Evolutionary conservation across 441 rosid species (phyloP).

Genomic region (Pelargonium fulgidum): DNA sequence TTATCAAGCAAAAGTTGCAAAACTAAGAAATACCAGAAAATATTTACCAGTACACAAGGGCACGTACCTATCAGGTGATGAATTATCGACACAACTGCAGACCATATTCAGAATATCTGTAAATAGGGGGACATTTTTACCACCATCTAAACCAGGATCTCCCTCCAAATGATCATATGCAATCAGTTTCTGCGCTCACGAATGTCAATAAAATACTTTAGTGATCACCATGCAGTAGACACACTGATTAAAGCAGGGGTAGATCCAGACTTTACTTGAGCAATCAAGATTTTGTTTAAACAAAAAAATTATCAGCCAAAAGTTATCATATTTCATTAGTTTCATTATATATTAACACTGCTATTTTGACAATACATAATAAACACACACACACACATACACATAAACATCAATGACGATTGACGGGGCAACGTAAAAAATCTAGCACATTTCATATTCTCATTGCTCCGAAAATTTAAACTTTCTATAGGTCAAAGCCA

Average conservation of each 20-base stretch:
- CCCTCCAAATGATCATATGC: conserved; percentile 99
- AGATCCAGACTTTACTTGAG: neutral
- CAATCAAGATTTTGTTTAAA: neutral
- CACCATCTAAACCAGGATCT: conserved; percentile 94
- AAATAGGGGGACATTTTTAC: conserved; percentile 72
- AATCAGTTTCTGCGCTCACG: conserved; percentile 71
- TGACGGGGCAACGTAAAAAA: neutral
- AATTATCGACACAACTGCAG: conserved; percentile 88
- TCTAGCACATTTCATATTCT: neutral
- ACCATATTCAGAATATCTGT: conserved; percentile 91
- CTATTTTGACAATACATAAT: too few relatives aligned
- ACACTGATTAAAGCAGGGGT: neutral
- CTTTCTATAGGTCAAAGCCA: neutral
- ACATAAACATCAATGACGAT: neutral
- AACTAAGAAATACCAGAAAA: conserved; percentile 20
- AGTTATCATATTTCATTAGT: neutral
- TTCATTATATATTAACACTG: too few relatives aligned
- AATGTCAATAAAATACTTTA: conserved; percentile 25
- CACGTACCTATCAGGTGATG: conserved; percentile 87
- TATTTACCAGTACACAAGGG: conserved; percentile 15
- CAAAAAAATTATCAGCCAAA: neutral
- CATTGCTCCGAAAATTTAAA: neutral
- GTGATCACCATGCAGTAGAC: neutral
- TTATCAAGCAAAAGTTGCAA: conserved; percentile 9
- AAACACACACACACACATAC: neutral